Base-by-base conservation (phyloP, 306 rosid species). In the Cyamopsis tetragonoloba region DNA sequence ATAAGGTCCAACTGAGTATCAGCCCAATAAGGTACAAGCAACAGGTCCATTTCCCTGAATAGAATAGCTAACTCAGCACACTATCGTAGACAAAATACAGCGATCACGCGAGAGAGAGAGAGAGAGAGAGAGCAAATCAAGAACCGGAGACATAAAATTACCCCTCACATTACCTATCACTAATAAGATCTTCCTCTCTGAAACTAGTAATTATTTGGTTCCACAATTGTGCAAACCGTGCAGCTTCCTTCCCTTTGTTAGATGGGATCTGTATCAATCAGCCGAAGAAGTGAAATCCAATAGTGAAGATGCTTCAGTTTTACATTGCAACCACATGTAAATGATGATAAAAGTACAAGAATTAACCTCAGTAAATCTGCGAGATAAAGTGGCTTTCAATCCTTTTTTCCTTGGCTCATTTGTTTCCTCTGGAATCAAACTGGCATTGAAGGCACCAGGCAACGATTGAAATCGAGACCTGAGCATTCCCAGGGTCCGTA, bases 1-100 rank as follows among this genome's bases (percentile, higher is more conserved):
- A 79, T 83, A 59, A 90, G 86, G 44, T 84, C 95, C 86, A 93
- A 72, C 63, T 88, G 89, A 55, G 89, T 89, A 77, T 95, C 96
- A 31, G 99, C 99, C 96, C 97, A 90, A 73, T 95, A 95, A 53
- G 99, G 99, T 57, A 95, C 99, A 72, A 95, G 97, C 83, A 95
- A 83, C 77, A 95, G 96, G 82, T 90, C 50, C 97, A 80, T 86
- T 80, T 95, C 99, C 89, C 99, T 95, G 81, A 66, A 66, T 47
- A 74, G 37, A 57, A 62, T 7, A 78, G 76, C 34, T 18, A 78
- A 12, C 58, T 82, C 63, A 89, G 59, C 54, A 74, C 18, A 20
- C 43, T 32, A 61, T 11, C 14, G 3, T n/a, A 53, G 65, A 62
- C 62, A 61, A 14, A 56, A 26, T 15, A 39, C 50, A 41, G 73